phyloP scores from a whole-genome alignment of 78 protist genomes.

The Dictyostelium purpureum region DNA sequence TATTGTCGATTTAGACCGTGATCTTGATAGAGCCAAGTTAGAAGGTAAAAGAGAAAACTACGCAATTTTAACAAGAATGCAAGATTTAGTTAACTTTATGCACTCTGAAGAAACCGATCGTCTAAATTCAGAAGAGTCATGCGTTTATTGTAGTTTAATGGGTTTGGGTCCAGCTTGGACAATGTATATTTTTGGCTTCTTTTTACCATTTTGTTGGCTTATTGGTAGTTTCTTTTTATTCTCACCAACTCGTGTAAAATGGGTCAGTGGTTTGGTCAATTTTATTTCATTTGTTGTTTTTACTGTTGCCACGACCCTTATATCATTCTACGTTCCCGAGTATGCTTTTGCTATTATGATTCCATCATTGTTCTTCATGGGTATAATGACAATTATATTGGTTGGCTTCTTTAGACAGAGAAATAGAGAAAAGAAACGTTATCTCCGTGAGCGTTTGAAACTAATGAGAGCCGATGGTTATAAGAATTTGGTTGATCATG shows the following conservation, averaged over 20 bases:
- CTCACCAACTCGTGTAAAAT: conserved; percentile 69
- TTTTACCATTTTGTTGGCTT: conserved; percentile 58
- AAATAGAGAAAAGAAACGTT: conserved; percentile 51
- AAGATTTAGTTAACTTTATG: conserved; percentile 59
- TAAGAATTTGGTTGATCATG: conserved; percentile 30
- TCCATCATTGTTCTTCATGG: conserved; percentile 12
- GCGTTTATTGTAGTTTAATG: conserved; percentile 69
- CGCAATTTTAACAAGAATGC: conserved; percentile 46
- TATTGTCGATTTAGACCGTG: conserved; percentile 60
- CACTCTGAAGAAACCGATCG: conserved; percentile 53
- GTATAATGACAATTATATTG: conserved; percentile 7
- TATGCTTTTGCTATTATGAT: neutral
- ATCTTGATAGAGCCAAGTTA: conserved; percentile 51
- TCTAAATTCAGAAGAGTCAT: conserved; percentile 25
- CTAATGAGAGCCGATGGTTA: conserved; percentile 57
- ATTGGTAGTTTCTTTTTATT: conserved; percentile 60
- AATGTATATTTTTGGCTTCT: conserved; percentile 66
- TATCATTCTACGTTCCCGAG: conserved; percentile 9
- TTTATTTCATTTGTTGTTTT: conserved; percentile 15
- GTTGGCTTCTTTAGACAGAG: conserved; percentile 74
- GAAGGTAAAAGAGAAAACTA: conserved; percentile 64
- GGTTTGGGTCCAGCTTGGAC: conserved; percentile 82
- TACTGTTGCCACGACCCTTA: neutral
- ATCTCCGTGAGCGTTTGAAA: conserved; percentile 44
- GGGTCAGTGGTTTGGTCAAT: conserved; percentile 67